Evolutionary conservation across 202 grass and related monocot genomes (phyloP), one percentile per base, ranked within the genome.

Genomic region (Setaria viridis): DNA sequence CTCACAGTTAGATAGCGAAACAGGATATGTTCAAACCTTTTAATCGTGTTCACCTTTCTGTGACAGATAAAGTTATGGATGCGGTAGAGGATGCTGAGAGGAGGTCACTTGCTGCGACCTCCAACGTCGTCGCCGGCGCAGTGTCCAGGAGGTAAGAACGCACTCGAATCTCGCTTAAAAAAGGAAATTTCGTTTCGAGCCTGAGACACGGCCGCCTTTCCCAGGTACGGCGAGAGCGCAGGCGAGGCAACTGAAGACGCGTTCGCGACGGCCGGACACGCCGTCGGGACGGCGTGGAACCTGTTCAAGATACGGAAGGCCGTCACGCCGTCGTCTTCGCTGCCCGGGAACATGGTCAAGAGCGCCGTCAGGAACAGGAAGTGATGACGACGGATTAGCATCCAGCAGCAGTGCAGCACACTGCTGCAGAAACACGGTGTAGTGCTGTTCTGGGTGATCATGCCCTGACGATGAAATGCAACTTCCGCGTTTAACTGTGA

Each of bases 241-340:
- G 91, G 95, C 56, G 89, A 93, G 70, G 89, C 93, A 53, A 98
- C 95, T 0, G 68, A 88, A 34, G 93, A 98, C 60, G 93, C 83
- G 42, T 98, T 98, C 74, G 95, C 93, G 11, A 84, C 95, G 7
- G 89, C 91, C 25, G 91, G 93, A 3, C 93, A 98, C 71, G 84
- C 91, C 42, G 90, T 99, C 4, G 91, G 93, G 17, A 93, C 93
- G 49, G 93, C 93, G 3, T 99, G 93, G 93, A 99, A 99, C 90
- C 25, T 96, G 32, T 99, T 96, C 90, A 96, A 94, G 86, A 91
- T 96, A 70, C 81, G 91, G 56, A 96, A 99, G 90, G 91, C 93
- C 49, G 78, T 94, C 54, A 88, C 63, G 0, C 96, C 93, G 2
- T 94, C 91, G 62, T 82, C 84, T 5, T 96, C 93, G 2, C 50